These are phyloP conservation scores for Gelatoporia subvermispora DNA, from an alignment of 768 basidiomycete species.

Conservation along the genomic window DNA sequence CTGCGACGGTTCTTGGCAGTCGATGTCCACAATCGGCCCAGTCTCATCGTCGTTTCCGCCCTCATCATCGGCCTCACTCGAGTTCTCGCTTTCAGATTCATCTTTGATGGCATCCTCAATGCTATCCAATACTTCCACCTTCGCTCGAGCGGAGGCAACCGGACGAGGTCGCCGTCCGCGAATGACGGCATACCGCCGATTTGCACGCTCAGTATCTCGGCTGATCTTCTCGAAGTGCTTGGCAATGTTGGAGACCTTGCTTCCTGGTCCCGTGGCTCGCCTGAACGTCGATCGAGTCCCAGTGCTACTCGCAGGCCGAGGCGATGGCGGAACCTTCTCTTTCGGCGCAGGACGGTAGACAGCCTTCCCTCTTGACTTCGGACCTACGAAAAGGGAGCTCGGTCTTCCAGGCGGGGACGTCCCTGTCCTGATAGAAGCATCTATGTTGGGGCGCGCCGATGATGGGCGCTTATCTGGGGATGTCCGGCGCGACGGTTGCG, in stretches of 20 bases:
- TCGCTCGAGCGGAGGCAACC: constrained; percentile 82
- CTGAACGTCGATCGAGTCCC: constrained; percentile 51
- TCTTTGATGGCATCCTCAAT: constrained; percentile 87
- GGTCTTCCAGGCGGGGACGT: constrained; percentile 37
- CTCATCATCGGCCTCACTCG: constrained; percentile 63
- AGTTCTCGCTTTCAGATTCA: constrained; percentile 70
- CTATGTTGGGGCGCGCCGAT: constrained; percentile 17
- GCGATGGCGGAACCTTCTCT: constrained; percentile 31
- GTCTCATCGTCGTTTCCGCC: constrained; percentile 55
- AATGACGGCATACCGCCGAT: constrained; percentile 79
- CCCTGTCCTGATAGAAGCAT: constrained; percentile 14
- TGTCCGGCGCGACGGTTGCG: constrained; percentile 53
- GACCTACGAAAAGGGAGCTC: constrained; percentile 22
- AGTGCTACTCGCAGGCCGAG: constrained; percentile 38
- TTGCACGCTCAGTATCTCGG: constrained; percentile 69
- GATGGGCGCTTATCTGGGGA: constrained; percentile 68
- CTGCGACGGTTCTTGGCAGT: neutral
- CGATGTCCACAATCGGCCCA: constrained; percentile 15
- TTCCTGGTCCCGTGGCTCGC: constrained; percentile 45
- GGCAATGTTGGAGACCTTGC: constrained; percentile 82
- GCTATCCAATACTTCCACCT: constrained; percentile 83
- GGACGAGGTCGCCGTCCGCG: constrained; percentile 85
- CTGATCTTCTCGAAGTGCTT: constrained; percentile 86
- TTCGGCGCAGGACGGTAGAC: constrained; percentile 28
- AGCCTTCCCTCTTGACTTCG: constrained; percentile 33